Evolutionary conservation across 345 rosid genomes (phyloP).

Genomic region (Aquilaria yunnanensis): DNA sequence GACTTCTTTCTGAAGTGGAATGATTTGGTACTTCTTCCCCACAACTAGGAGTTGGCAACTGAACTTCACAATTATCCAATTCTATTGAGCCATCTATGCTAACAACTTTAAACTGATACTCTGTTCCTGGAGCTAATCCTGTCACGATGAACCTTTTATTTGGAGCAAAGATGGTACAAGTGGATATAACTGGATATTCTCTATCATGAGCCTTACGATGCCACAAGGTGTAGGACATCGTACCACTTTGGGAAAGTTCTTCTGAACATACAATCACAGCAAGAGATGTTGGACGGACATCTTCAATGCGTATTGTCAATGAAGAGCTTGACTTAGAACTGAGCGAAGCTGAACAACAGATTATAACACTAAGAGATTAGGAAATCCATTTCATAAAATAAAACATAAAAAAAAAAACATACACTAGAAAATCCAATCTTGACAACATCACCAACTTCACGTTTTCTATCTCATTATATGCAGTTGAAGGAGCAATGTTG

Average conservation of each 20-base stretch:
- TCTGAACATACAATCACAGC: conserved; percentile 48
- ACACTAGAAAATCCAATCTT: neutral
- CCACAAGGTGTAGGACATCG: conserved; percentile 65
- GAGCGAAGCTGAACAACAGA: conserved; percentile 14
- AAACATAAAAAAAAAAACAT: neutral
- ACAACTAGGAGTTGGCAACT: conserved; percentile 25
- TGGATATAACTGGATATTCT: conserved; percentile 57
- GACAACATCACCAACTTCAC: too few relatives aligned
- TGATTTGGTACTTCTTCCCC: conserved; percentile 41
- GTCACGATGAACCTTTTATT: conserved; percentile 53
- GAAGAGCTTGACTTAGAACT: conserved; percentile 26
- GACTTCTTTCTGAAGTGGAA: conserved; percentile 61
- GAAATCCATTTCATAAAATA: neutral
- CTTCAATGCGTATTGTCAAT: conserved; percentile 56
- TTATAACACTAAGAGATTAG: neutral
- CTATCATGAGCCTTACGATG: conserved; percentile 52
- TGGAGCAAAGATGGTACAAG: conserved; percentile 57
- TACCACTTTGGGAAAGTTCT: conserved; percentile 30
- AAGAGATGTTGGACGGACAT: conserved; percentile 54
- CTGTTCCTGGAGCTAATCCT: conserved; percentile 59
- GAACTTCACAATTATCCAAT: conserved; percentile 45
- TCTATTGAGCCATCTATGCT: conserved; percentile 45
- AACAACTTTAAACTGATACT: conserved; percentile 61
- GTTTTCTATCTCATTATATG: too few relatives aligned
- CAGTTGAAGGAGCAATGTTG: neutral